These are phyloP conservation scores for Amborella trichopoda DNA, from an alignment of 164 flowering plant species.

Conservation along the genomic window DNA sequence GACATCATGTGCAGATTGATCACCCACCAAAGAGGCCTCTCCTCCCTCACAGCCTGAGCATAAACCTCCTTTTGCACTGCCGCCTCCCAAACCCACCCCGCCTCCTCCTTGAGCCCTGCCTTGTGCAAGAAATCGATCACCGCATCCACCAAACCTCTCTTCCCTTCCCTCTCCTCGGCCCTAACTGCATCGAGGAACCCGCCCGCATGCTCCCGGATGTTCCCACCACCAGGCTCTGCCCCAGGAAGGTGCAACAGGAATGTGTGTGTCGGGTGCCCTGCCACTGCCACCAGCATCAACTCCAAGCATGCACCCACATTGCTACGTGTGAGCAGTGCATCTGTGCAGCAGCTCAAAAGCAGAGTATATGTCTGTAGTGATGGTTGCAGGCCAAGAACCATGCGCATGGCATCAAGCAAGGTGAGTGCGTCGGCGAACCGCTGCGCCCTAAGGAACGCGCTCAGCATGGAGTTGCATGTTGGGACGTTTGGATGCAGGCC, in stretches of 20 bases:
- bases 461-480: conserved; percentile 86
- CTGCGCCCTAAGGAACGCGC: conserved; percentile 75
- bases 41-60: conserved; percentile 77
- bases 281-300: conserved; percentile 84
- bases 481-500: conserved; percentile 89
- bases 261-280: conserved; percentile 82
- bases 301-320: conserved; percentile 63
- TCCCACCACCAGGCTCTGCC: conserved; percentile 77
- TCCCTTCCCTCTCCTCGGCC: conserved; percentile 88
- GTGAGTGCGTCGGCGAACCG: conserved; percentile 58
- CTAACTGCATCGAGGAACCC: conserved; percentile 76
- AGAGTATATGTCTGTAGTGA: conserved; percentile 85
- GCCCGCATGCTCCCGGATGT: conserved; percentile 69
- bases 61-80: conserved; percentile 83
- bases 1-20: conserved; percentile 98
- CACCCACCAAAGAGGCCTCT: conserved; percentile 76
- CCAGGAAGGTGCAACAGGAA: conserved; percentile 71
- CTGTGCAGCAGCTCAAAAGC: conserved; percentile 79
- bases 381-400: conserved; percentile 57
- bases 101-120: conserved; percentile 91
- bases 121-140: conserved; percentile 92
- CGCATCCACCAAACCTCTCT: conserved; percentile 88
- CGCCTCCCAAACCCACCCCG: conserved; percentile 96
- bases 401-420: conserved; percentile 64
- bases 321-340: conserved; percentile 37